Evolutionary conservation across 2,329 filamentous ascomycete species (phyloP).

Genomic region (Trichoderma sp.): DNA sequence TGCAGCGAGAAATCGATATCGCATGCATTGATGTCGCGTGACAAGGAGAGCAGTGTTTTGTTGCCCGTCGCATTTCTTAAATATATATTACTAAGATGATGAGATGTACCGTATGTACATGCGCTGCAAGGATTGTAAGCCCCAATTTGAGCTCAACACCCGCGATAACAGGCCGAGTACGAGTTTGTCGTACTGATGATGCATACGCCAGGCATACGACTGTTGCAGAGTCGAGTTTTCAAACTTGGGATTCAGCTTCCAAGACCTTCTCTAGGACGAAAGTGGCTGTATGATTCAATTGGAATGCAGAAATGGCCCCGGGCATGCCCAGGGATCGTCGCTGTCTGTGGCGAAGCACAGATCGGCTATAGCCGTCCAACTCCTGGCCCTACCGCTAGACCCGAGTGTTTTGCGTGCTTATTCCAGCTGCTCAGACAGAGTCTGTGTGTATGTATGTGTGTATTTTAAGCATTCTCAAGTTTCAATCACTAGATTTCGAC

Average conservation of each 20-base stretch:
- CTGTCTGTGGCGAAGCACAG: slow-evolving; percentile 17
- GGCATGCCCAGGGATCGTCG: neutral
- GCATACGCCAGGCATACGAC: neutral
- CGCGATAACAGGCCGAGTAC: neutral
- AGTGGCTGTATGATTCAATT: neutral
- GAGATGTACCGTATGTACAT: neutral
- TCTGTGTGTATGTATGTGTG: neutral
- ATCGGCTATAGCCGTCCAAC: slow-evolving; percentile 13
- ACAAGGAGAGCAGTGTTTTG: neutral
- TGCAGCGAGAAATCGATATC: neutral
- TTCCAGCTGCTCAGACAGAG: neutral
- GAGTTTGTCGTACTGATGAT: neutral
- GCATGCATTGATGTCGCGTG: neutral
- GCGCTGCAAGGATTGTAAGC: slow-evolving; percentile 3
- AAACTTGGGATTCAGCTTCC: neutral
- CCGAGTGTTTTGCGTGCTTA: slow-evolving; percentile 4
- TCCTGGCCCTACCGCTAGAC: slow-evolving; percentile 4
- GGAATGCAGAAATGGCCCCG: neutral
- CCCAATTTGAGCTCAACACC: neutral
- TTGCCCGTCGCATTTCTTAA: neutral
- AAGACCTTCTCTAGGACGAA: neutral
- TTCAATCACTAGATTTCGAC: neutral
- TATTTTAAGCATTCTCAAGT: neutral
- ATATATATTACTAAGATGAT: neutral
- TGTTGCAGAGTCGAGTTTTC: neutral